Conservation (phyloP, 2,329 filamentous ascomycete species). For the Diaporthe vaccinii region DNA sequence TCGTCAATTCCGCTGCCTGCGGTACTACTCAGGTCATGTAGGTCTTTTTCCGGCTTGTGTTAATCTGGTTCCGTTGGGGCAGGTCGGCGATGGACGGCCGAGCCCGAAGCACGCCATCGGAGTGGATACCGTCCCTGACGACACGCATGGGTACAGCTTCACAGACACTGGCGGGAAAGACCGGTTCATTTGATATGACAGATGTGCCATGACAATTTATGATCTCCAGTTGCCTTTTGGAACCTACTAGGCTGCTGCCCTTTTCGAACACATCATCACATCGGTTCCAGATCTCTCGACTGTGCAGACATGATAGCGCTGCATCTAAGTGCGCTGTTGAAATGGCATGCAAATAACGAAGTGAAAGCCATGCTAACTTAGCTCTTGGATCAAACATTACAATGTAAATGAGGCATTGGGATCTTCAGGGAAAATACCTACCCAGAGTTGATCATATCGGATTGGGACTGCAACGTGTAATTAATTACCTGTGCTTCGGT, state of each 20-base stretch:
- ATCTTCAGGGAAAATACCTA: too few relatives aligned
- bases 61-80: background rate
- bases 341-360: too few relatives aligned
- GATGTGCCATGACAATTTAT: background rate
- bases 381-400: too few relatives aligned
- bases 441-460: too few relatives aligned
- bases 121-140: background rate
- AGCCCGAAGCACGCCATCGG: constrained; percentile 21
- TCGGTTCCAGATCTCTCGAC: background rate
- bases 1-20: background rate
- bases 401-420: too few relatives aligned
- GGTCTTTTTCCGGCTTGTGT: background rate
- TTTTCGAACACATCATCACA: background rate
- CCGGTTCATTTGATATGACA: background rate
- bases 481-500: background rate
- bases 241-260: background rate
- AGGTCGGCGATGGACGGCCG: background rate
- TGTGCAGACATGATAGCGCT: background rate
- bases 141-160: background rate
- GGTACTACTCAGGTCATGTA: too few relatives aligned
- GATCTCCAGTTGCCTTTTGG: background rate
- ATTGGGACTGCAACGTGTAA: background rate
- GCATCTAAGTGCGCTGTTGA: too few relatives aligned
- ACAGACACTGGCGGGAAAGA: background rate
- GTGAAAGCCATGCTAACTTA: too few relatives aligned